phyloP scores from a whole-genome alignment of 495 filamentous ascomycete species.

The Astrothelium macrocarpum region DNA sequence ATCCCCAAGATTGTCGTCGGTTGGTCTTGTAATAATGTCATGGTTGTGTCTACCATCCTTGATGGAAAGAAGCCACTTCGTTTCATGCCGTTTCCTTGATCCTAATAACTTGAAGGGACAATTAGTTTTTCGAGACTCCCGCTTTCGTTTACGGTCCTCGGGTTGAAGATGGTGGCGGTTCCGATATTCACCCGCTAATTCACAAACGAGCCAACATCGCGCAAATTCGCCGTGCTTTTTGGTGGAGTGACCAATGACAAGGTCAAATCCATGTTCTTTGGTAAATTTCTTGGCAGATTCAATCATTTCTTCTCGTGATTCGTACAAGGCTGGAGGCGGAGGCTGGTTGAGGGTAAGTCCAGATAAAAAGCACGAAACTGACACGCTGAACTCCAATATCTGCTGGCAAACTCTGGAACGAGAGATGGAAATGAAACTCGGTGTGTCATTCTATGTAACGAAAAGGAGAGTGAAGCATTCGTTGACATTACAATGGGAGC shows the following conservation, averaged over 20 bases:
- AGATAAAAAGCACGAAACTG: neutral
- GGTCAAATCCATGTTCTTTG: conserved; percentile 5
- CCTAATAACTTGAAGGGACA: conserved; percentile 6
- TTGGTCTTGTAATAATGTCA: neutral
- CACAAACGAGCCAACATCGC: neutral
- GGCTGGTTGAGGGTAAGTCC: neutral
- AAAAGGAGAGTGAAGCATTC: neutral
- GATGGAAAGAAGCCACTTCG: neutral
- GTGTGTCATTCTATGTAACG: neutral
- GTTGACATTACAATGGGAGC: neutral
- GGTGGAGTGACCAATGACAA: conserved; percentile 8
- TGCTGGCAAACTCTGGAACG: too few relatives aligned
- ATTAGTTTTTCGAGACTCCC: conserved; percentile 1
- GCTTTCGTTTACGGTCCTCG: conserved; percentile 7
- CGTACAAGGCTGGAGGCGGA: neutral
- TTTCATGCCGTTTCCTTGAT: neutral
- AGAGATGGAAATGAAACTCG: neutral
- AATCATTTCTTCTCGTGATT: conserved; percentile 4
- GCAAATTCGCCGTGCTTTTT: conserved; percentile 5
- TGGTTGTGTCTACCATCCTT: conserved; percentile 8
- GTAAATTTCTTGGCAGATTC: neutral
- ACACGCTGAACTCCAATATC: too few relatives aligned
- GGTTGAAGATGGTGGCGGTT: conserved; percentile 3
- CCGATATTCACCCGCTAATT: neutral
- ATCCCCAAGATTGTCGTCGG: neutral